Percentiles rank a stretch among this genome's conserved stretches.
Conservation (phyloP, 495 filamentous ascomycete genomes). For the Penicillium turbatum region DNA sequence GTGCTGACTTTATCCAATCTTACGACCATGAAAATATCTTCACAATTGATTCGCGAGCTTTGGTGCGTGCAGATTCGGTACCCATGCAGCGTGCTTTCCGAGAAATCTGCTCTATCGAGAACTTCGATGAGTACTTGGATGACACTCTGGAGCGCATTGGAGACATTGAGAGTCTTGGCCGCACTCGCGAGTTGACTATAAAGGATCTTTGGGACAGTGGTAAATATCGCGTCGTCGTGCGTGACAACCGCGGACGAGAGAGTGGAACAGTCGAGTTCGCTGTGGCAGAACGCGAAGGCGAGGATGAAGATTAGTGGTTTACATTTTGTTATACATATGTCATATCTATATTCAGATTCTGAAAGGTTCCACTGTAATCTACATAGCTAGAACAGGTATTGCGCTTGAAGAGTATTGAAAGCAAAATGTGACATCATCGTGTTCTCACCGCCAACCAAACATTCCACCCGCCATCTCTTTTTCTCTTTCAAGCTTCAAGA, state of each 20-base stretch:
- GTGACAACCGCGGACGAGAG: constrained; percentile 49
- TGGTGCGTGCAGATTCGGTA: constrained; percentile 88
- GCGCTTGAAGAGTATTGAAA: background rate
- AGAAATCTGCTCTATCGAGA: constrained; percentile 64
- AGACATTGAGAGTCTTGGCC: constrained; percentile 87
- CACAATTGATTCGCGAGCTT: constrained; percentile 82
- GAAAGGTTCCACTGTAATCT: constrained; percentile 1
- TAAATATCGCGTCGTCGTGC: constrained; percentile 66
- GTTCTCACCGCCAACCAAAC: constrained; percentile 27
- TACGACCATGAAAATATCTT: constrained; percentile 95
- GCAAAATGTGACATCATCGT: constrained; percentile 36
- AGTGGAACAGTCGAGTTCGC: constrained; percentile 43
- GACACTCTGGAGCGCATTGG: constrained; percentile 77
- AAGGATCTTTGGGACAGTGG: constrained; percentile 77
- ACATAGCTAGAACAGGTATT: no score
- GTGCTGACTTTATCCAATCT: constrained; percentile 86
- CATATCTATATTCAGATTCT: background rate
- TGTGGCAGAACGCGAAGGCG: constrained; percentile 32
- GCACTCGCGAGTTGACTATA: constrained; percentile 86
- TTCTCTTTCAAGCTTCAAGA: constrained; percentile 5
- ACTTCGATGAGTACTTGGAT: constrained; percentile 78
- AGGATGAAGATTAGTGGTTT: constrained; percentile 22
- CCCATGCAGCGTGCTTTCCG: constrained; percentile 93
- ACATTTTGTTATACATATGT: background rate
- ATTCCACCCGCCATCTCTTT: constrained; percentile 11